phyloP scores from a whole-genome alignment of 164 flowering plant genomes.

The Liquidambar formosana region DNA sequence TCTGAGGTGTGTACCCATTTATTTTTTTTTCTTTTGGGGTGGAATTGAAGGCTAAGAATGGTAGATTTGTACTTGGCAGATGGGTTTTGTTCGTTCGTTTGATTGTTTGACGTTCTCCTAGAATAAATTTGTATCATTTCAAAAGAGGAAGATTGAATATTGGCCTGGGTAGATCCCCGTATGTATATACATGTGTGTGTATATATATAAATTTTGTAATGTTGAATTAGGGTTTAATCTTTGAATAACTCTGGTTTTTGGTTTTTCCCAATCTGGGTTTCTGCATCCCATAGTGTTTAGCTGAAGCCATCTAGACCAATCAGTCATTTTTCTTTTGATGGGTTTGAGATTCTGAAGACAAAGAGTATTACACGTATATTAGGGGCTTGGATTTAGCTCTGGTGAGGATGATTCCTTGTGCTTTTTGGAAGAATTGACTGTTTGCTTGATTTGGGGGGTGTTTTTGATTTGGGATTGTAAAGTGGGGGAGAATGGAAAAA shows the following conservation, averaged over 20 bases:
- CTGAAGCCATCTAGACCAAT: neutral
- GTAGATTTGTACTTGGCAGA: neutral
- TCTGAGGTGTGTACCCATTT: neutral
- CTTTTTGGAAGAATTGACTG: slow-evolving; percentile 2
- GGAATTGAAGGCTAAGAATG: neutral
- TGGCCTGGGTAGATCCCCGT: too few relatives aligned
- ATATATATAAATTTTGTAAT: neutral
- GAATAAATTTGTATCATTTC: neutral
- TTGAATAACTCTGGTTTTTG: neutral
- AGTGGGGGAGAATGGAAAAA: slow-evolving; percentile 34
- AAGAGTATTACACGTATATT: neutral
- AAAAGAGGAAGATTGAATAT: neutral
- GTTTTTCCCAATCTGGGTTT: neutral
- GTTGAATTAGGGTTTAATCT: neutral
- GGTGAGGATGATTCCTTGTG: neutral
- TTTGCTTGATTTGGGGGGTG: neutral
- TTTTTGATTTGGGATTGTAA: neutral
- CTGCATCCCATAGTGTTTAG: neutral
- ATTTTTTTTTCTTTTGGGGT: neutral
- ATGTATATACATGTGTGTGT: too few relatives aligned
- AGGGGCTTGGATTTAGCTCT: neutral
- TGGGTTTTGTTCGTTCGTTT: neutral
- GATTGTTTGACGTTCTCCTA: neutral
- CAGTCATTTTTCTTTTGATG: neutral
- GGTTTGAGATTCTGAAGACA: slow-evolving; percentile 6